phyloP scores from a whole-genome alignment of 768 basidiomycete species.

The Erythrobasidium yunnanense region DNA sequence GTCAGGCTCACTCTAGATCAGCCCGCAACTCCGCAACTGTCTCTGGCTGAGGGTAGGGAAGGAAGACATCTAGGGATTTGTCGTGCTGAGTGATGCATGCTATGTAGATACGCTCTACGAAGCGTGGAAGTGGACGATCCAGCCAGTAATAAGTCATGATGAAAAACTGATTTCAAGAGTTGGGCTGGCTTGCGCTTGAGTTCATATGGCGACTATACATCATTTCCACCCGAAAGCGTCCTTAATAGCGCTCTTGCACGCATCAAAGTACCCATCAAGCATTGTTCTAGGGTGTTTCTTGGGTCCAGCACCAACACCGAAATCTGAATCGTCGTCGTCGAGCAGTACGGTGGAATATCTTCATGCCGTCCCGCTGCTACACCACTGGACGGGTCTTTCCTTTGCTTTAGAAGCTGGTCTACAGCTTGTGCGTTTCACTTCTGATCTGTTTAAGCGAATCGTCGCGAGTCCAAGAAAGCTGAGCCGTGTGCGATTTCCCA shows the following conservation, averaged over 20 bases:
- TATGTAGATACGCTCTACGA: no score
- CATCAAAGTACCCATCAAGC: constrained; percentile 64
- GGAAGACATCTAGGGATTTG: no score
- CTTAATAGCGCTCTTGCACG: constrained; percentile 63
- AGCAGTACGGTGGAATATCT: constrained; percentile 34
- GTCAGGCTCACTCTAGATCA: no score
- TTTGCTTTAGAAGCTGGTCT: constrained; percentile 70
- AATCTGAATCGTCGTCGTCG: constrained; percentile 40
- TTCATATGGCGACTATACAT: no score
- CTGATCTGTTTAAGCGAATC: neutral
- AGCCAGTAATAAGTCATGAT: no score
- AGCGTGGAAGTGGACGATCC: no score
- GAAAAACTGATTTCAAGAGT: no score
- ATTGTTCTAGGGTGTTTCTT: constrained; percentile 70
- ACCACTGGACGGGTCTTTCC: constrained; percentile 72
- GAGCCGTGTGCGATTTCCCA: neutral
- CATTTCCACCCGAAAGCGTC: constrained; percentile 50
- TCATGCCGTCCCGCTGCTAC: constrained; percentile 65
- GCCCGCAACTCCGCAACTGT: no score
- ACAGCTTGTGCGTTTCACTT: constrained; percentile 27
- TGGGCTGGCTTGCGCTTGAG: no score
- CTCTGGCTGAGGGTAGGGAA: no score
- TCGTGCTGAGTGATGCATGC: no score
- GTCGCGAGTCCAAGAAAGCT: neutral
- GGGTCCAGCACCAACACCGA: constrained; percentile 43